Evolutionary conservation across 2,329 filamentous ascomycete species (phyloP), one percentile per base, ranked within the genome.

Genomic region (Hymenoscyphus linearis): DNA sequence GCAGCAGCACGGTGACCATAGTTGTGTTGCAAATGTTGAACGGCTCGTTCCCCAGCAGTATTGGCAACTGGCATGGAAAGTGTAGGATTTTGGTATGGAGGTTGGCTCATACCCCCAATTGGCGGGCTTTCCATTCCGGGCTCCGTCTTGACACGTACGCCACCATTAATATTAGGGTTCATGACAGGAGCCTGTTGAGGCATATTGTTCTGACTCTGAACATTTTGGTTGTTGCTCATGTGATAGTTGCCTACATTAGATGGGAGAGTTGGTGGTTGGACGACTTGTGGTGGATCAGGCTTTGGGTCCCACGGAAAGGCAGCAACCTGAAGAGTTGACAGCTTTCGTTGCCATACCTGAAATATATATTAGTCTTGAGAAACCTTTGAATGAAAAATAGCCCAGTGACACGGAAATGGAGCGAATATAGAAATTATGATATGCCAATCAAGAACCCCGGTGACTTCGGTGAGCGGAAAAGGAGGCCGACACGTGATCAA

Each of bases 221-320:
- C 55, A 37, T 67, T 58, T 18, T 67, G 66, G 14, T 69, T 64
- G n/a, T 65, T 64, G 34, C 63, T 58, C 55, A 67, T 69, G 40
- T 70, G 69, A 35, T 73, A 73, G 52, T 66, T 65, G 44, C 67
- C 66, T 37, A 64, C 65, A 65, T 73, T 73, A 37, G 71, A 73
- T 27, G 72, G 70, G 13, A 74, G 65, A 7, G 69, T 72, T 14
- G 72, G 70, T 36, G 70, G 68, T 40, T 70, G 69, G 58, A 64
- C 44, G 31, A 75, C 71, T 70, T 79, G 69, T 68, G 77, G 65
- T 73, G 84, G 82, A 58, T 89, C 87, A 56, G 89, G 88, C 72
- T 89, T 87, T 52, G 95, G 93, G 73, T 99, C 95, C 95, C 95
- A 99, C 12, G 95, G 93, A 74, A 98, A 97, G 61, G 85, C 80